Percentiles rank a stretch among this genome's conserved stretches.
Conservation (phyloP, 331 rosid genomes). For the Prunus yedoensis region DNA sequence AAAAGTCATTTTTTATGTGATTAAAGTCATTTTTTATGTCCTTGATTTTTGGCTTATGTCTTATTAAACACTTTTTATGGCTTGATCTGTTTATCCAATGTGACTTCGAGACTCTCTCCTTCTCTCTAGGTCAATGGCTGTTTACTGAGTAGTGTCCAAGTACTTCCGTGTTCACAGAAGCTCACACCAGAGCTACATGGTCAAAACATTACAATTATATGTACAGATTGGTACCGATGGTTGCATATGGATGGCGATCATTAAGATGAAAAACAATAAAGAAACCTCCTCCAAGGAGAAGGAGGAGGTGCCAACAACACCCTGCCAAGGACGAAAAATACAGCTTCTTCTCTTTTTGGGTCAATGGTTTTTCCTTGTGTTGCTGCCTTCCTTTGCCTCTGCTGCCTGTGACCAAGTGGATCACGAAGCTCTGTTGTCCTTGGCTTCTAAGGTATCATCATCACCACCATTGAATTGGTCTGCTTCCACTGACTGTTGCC, state of each 20-base stretch:
- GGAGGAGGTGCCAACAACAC: too few species aligned
- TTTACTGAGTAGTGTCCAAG: not conserved
- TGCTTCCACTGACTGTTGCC: conserved; percentile 58
- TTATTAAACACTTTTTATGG: too few species aligned
- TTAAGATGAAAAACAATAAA: not conserved
- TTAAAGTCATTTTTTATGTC: too few species aligned
- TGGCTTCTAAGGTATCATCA: conserved; percentile 26
- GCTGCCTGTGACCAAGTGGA: conserved; percentile 50
- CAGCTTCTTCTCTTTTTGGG: not conserved
- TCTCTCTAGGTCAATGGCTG: not conserved
- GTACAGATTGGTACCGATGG: not conserved
- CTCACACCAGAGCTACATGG: not conserved
- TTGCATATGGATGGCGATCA: not conserved
- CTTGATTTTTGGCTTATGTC: too few species aligned
- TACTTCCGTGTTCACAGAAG: not conserved
- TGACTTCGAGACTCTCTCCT: not conserved
- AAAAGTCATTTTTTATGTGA: too few species aligned
- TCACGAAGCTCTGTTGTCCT: conserved; percentile 48
- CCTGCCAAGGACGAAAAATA: not conserved
- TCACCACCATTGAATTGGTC: conserved; percentile 53
- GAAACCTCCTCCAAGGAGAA: not conserved
- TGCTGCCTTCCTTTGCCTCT: conserved; percentile 28
- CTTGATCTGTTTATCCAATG: too few species aligned
- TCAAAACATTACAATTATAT: not conserved
- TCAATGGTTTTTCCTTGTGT: conserved; percentile 7